A percentile compares a stretch with the other conserved stretches of the same genome.
phyloP scores from a whole-genome alignment of 2,329 filamentous ascomycete genomes.

The Pseudopyrenochaeta lycopersici region DNA sequence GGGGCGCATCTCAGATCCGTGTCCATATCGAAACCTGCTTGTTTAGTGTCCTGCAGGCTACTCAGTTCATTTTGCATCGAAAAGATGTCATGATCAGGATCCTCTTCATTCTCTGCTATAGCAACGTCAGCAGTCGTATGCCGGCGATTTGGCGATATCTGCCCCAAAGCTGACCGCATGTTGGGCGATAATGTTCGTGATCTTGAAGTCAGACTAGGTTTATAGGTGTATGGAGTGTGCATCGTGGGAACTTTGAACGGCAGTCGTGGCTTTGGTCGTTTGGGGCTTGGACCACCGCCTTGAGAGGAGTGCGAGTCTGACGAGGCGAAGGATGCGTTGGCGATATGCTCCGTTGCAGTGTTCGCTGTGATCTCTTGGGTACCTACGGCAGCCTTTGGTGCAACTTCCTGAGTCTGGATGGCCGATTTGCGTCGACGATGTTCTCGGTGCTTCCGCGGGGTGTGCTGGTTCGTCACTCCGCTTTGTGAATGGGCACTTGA shows the following conservation, averaged over 20 bases:
- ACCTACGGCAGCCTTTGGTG: neutral
- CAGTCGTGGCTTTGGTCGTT: constrained; percentile 49
- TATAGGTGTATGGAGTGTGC: constrained; percentile 38
- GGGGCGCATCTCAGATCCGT: constrained; percentile 51
- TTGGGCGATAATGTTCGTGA: constrained; percentile 27
- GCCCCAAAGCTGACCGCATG: constrained; percentile 39
- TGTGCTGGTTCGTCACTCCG: constrained; percentile 15
- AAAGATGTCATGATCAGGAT: constrained; percentile 9
- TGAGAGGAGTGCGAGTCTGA: constrained; percentile 23
- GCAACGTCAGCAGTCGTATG: constrained; percentile 40
- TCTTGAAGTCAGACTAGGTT: constrained; percentile 12
- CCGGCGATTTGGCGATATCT: constrained; percentile 45
- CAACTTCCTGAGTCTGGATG: constrained; percentile 15
- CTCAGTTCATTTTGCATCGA: constrained; percentile 20
- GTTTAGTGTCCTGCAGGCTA: constrained; percentile 27
- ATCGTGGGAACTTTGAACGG: constrained; percentile 42
- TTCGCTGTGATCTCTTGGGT: constrained; percentile 13
- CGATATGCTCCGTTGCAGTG: constrained; percentile 24
- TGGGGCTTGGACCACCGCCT: constrained; percentile 48
- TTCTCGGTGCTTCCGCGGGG: constrained; percentile 19
- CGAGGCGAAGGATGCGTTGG: constrained; percentile 36
- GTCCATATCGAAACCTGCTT: constrained; percentile 49
- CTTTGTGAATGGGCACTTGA: constrained; percentile 17
- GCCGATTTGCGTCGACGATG: constrained; percentile 36
- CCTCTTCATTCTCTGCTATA: constrained; percentile 23